Evolutionary conservation across 2,329 filamentous ascomycete genomes (phyloP).

Genomic region (Neofusicoccum laricinum): DNA sequence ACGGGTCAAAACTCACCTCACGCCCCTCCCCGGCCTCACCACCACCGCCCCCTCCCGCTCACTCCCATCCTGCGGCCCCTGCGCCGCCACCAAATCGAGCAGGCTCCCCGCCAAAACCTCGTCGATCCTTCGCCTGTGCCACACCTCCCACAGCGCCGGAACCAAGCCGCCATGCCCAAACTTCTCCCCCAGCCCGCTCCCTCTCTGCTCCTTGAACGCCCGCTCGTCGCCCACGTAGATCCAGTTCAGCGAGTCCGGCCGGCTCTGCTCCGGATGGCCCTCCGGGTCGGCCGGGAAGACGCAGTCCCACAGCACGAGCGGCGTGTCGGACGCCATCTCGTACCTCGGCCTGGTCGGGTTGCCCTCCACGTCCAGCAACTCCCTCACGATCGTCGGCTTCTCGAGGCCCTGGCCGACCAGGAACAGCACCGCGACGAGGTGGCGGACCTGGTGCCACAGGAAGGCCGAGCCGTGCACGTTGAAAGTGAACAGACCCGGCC

Average conservation of each 20-base stretch:
- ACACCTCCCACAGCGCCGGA: constrained; percentile 71
- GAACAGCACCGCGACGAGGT: constrained; percentile 92
- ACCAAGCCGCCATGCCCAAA: constrained; percentile 35
- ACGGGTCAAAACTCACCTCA: not conserved
- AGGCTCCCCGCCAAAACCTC: constrained; percentile 77
- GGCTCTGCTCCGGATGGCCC: constrained; percentile 33
- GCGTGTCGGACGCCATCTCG: constrained; percentile 84
- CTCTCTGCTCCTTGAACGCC: constrained; percentile 45
- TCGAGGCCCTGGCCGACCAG: constrained; percentile 87
- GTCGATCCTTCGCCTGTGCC: constrained; percentile 84
- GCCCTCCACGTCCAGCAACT: constrained; percentile 69
- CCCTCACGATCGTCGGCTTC: constrained; percentile 65
- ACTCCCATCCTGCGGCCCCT: constrained; percentile 28
- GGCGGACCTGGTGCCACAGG: constrained; percentile 95
- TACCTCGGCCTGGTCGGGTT: constrained; percentile 80
- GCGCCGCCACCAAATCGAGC: constrained; percentile 58
- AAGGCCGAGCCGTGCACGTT: constrained; percentile 88
- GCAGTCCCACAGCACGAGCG: constrained; percentile 94
- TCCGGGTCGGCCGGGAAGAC: constrained; percentile 64
- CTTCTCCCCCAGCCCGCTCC: constrained; percentile 29
- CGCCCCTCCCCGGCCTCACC: not conserved
- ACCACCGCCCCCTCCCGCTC: constrained; percentile 7
- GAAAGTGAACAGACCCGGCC: constrained; percentile 76
- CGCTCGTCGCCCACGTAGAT: constrained; percentile 70
- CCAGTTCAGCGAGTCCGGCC: constrained; percentile 68